Base-by-base conservation (phyloP, 306 rosid species). In the Trichosanthes truncata region DNA sequence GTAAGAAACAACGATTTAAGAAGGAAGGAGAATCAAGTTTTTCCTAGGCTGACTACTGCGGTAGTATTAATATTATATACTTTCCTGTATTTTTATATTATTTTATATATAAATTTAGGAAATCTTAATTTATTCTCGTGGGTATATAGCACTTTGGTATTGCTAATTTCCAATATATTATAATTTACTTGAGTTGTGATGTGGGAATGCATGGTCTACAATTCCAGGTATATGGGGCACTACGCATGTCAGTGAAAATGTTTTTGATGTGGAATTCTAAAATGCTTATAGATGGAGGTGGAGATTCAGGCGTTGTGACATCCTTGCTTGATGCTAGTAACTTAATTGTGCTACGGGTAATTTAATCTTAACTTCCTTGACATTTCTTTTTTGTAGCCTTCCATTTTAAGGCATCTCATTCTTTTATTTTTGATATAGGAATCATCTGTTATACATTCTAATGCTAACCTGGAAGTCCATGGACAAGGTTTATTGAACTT, bases 241-340 rank as follows among this genome's bases (percentile, higher is more conserved):
- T 96, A 56, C 99, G 99, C 78, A 96, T 96, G 99, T 85, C 99
- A 69, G 97, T 96, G 80, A 96, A 96, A 85, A 93, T 96, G 93
- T 96, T 96, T 87, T 89, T 96, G 93, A 96, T 96, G 99, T 96
- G 99, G 98, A 93, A 96, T 88, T 96, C 98, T 69, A 86, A 87
- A 84, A 79, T 96, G 97, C 92, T 93, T 78, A 93, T 96, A 79
- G 97, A 96, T 84, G 97, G 94, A 0, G 98, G 98, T 67, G 96
- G 91, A 68, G 99, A 93, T 80, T 80, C 84, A 81, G 75, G 90
- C 8, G 93, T 96, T 79, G 94, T 91, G 68, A 93, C 99, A 77
- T 96, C 99, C 77, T 74, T 85, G 83, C 99, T 96, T 65, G 99
- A 93, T 87, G 93, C 99, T 73, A 93, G 99, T 82, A 96, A 96